Base-by-base conservation (phyloP, 352 stramenopile species). In the Phytopythium aichiense region DNA sequence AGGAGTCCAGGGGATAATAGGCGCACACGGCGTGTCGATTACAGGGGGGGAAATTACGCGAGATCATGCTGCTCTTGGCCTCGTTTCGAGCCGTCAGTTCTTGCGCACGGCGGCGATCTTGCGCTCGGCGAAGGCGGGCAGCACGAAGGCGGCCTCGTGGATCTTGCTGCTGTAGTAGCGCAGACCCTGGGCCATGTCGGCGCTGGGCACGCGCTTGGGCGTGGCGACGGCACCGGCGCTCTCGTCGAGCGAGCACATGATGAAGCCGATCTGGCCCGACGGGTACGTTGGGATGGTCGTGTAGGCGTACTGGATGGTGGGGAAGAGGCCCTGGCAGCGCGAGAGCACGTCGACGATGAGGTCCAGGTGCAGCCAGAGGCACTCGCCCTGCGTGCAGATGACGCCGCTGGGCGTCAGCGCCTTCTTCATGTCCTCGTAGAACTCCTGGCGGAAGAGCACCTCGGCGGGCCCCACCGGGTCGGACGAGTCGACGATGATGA, bases 211-310 rank as follows among this genome's bases (percentile, higher is more conserved):
- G 56, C 84, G 84, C 81, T 92, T 92, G 53, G 87, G 83, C 69
- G 81, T 87, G 59, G 69, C 68, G 60, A 94, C 65, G 13, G 74
- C 76, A 25, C 77, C 71, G 12, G 71, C 61, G 60, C 69, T 78
- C 35, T 94, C 70, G 66, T 92, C 83, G 15, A 93, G 72, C 58
- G 87, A 89, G 78, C 87, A 95, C 68, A 98, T 77, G 65, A 98
- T 94, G 71, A 99, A 99, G 40, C 97, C 97, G 77, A 99, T 99
- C 76, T 99, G 96, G 49, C 97, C 98, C 46, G 88, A 98, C 11
- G 98, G 97, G 86, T 99, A 99, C 28, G 97, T 99, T 7, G 98
- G 98, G 69, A 99, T 98, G 51, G 92, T 99, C 51, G 95, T 99
- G 83, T 98, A 99, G 20, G 96, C 96, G 83, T 99, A 99, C 67